These are phyloP conservation scores for Talaromyces ruber DNA, from an alignment of 495 filamentous ascomycete genomes.

Conservation along the genomic window DNA sequence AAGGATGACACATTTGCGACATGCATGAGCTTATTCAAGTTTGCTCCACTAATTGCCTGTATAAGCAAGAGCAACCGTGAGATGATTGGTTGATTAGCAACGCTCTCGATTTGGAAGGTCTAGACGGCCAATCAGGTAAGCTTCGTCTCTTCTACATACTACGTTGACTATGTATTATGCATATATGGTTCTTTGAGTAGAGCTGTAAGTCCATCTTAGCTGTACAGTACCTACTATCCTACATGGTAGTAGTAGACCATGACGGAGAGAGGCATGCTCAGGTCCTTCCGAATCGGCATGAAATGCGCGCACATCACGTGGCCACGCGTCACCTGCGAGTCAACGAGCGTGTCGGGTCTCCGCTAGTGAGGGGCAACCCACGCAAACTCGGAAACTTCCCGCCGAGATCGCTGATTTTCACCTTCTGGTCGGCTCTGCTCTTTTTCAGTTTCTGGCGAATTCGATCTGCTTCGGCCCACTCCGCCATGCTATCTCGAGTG, in stretches of 20 bases:
- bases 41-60: not conserved
- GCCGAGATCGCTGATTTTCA: not conserved
- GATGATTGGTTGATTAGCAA: not conserved
- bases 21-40: not conserved
- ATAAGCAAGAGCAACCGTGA: not conserved
- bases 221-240: too few species aligned
- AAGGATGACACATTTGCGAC: not conserved
- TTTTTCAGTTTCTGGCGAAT: not conserved
- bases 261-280: not conserved
- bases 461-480: not conserved
- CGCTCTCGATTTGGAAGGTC: conserved; percentile 1
- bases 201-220: not conserved
- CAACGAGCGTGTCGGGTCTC: not conserved
- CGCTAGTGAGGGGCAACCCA: not conserved
- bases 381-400: not conserved
- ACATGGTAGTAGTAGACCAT: not conserved
- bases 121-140: conserved; percentile 2
- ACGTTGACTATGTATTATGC: too few species aligned
- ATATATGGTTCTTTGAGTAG: not conserved
- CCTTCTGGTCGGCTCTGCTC: not conserved
- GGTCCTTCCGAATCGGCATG: not conserved
- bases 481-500: not conserved
- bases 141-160: not conserved
- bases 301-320: not conserved
- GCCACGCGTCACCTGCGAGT: conserved; percentile 1